Base-by-base conservation (phyloP, 1,284 basidiomycete genomes). In the Tylopilus sp. region DNA sequence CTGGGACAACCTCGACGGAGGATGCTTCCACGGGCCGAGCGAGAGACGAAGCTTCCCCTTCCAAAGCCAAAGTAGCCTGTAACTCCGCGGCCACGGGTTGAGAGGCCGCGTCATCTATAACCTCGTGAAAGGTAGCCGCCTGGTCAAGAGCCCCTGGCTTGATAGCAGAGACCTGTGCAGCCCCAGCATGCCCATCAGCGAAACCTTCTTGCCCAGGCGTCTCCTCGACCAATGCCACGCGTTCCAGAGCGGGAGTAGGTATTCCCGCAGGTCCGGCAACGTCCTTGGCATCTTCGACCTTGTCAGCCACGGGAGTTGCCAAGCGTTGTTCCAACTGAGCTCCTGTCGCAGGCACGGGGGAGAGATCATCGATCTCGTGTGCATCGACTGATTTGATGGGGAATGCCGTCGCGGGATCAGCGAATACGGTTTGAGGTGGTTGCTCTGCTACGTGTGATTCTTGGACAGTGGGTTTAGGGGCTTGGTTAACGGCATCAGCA, bases 141-240 rank as follows among this genome's bases (percentile, higher is more conserved):
- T n/a, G n/a, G 30, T 46, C 55, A 15, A 38, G 11, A 28, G 18
- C 16, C 15, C 46, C 42, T 30, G 23, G 44, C 16, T 45, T 42
- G 10, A 31, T 12, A 41, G 33, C 31, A 37, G 44, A 26, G 46
- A 35, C 30, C 29, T 45, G 54, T 23, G 37, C 15, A 39, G 30
- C 19, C n/a, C 37, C 40, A 26, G 6, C 36, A 37, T 11, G 38
- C 21, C 21, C 40, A 18, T 59, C 59, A 46, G 69, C 59, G 25
- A 68, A 70, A 39, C 67, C 49, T 28, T 71, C 60, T 18, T 69
- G 71, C 2, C 70, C 67, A 30, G 69, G 69, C 2, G 73, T 75
- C 37, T 67, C 67, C 6, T 70, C 71, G 12, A 69, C 58, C 18
- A 68, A 55, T 0, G 71, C 64, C 30, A 71, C 64, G 7, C 43